Percentiles rank a stretch among this genome's conserved stretches.
Conservation (phyloP, 2,329 filamentous ascomycete species). For the Paecilomyces sp. region DNA sequence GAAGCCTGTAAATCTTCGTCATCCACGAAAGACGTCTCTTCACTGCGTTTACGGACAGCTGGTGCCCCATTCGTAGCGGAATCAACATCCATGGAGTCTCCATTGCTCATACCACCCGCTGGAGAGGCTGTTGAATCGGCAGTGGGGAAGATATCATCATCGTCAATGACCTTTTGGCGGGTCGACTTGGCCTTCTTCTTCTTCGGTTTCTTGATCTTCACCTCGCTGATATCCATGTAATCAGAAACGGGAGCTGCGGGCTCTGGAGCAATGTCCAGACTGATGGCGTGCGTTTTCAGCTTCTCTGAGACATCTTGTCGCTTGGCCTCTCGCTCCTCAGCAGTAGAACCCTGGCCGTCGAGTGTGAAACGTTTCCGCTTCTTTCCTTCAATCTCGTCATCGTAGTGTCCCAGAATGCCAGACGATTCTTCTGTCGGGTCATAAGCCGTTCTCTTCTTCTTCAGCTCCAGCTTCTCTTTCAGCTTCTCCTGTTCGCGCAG, state of each 20-base stretch:
- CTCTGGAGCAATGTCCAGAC: constrained; percentile 57
- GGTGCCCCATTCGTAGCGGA: constrained; percentile 34
- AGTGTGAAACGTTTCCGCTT: constrained; percentile 83
- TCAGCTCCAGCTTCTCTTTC: constrained; percentile 67
- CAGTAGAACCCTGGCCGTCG: constrained; percentile 65
- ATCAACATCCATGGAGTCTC: constrained; percentile 70
- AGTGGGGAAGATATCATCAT: constrained; percentile 48
- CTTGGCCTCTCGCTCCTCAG: constrained; percentile 55
- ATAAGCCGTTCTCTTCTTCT: constrained; percentile 85
- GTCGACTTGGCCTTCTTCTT: constrained; percentile 74
- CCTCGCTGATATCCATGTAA: constrained; percentile 76
- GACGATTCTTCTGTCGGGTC: constrained; percentile 69
- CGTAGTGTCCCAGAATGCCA: constrained; percentile 79
- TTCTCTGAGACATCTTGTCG: constrained; percentile 50
- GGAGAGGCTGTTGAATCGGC: constrained; percentile 22
- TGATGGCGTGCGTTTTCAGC: constrained; percentile 63
- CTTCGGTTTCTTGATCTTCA: constrained; percentile 93
- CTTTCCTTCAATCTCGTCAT: constrained; percentile 89
- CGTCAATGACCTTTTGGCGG: constrained; percentile 59
- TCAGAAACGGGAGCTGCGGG: constrained; percentile 67
- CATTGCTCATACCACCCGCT: constrained; percentile 16
- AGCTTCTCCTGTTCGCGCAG: constrained; percentile 36
- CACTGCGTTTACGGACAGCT: constrained; percentile 54
- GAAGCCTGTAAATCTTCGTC: constrained; percentile 89
- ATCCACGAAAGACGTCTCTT: constrained; percentile 68